Evolutionary conservation across 2,329 filamentous ascomycete genomes (phyloP).

Genomic region (Phialophora expanda): DNA sequence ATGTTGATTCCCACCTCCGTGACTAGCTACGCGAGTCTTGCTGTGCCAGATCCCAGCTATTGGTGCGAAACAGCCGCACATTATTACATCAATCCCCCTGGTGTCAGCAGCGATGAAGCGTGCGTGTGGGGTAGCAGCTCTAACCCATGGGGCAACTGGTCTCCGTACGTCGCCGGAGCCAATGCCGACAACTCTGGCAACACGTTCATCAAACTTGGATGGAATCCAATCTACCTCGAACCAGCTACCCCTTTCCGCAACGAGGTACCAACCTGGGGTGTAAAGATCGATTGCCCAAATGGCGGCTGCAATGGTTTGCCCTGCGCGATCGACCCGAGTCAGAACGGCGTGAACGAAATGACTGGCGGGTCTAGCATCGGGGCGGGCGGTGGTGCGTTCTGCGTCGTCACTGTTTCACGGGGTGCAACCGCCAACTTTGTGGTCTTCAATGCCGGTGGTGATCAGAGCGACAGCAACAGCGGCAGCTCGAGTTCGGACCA

Average conservation of each 20-base stretch:
- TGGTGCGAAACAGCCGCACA: conserved; percentile 76
- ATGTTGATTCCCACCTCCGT: conserved; percentile 83
- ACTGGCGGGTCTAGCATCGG: conserved; percentile 63
- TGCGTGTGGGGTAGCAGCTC: conserved; percentile 73
- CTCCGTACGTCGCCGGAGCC: conserved; percentile 75
- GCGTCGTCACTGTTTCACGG: conserved; percentile 74
- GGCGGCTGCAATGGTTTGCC: conserved; percentile 73
- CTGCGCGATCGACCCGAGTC: conserved; percentile 70
- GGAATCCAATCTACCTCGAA: conserved; percentile 75
- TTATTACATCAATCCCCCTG: conserved; percentile 79
- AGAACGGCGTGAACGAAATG: conserved; percentile 63
- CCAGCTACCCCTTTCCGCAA: conserved; percentile 58
- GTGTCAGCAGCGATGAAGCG: conserved; percentile 62
- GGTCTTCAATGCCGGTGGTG: conserved; percentile 57
- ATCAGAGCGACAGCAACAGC: conserved; percentile 42
- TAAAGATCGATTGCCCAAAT: conserved; percentile 71
- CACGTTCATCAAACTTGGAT: conserved; percentile 76
- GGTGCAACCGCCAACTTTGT: conserved; percentile 71
- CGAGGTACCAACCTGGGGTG: conserved; percentile 67
- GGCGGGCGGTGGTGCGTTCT: conserved; percentile 72
- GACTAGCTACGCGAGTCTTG: conserved; percentile 59
- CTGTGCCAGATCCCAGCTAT: conserved; percentile 72
- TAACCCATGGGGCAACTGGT: conserved; percentile 74
- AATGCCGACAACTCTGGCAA: conserved; percentile 69
- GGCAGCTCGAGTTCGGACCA: conserved; percentile 17